phyloP scores from a whole-genome alignment of 306 rosid genomes.

The Trifolium subterraneum region DNA sequence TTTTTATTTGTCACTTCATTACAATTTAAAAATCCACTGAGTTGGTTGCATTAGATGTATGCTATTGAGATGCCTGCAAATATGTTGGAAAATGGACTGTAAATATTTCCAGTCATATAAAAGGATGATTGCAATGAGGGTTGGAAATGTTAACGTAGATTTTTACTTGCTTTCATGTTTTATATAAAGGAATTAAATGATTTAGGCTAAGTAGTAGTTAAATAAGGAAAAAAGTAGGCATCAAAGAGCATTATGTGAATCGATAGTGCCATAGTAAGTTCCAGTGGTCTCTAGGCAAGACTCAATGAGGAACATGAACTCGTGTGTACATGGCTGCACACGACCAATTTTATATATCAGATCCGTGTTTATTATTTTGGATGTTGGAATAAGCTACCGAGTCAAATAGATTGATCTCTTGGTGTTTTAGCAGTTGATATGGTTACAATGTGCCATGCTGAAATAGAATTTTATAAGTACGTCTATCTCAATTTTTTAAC shows the following conservation, averaged over 20 bases:
- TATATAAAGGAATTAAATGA: not conserved
- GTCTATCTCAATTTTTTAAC: conserved; percentile 14
- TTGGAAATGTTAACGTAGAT: not conserved
- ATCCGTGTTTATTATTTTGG: not conserved
- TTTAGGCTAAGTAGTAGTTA: not conserved
- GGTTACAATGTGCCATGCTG: conserved; percentile 16
- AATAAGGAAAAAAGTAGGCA: not conserved
- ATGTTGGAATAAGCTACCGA: not conserved
- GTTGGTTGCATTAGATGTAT: not conserved
- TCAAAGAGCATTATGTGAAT: not conserved
- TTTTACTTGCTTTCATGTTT: conserved; percentile 1
- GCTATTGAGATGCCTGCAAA: not conserved
- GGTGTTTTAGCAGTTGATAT: conserved; percentile 30
- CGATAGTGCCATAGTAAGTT: not conserved
- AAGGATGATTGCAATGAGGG: not conserved
- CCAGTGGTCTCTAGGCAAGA: not conserved
- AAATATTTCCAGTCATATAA: not conserved
- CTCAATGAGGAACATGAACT: not conserved
- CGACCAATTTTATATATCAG: too few species aligned
- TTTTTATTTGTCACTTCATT: not conserved
- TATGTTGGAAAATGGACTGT: not conserved
- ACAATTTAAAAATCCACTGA: not conserved
- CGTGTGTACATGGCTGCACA: not conserved
- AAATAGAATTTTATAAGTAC: conserved; percentile 18
- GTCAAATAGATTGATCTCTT: conserved; percentile 31